phyloP scores from a whole-genome alignment of 2,329 filamentous ascomycete species.

The Aspergillus neotritici region DNA sequence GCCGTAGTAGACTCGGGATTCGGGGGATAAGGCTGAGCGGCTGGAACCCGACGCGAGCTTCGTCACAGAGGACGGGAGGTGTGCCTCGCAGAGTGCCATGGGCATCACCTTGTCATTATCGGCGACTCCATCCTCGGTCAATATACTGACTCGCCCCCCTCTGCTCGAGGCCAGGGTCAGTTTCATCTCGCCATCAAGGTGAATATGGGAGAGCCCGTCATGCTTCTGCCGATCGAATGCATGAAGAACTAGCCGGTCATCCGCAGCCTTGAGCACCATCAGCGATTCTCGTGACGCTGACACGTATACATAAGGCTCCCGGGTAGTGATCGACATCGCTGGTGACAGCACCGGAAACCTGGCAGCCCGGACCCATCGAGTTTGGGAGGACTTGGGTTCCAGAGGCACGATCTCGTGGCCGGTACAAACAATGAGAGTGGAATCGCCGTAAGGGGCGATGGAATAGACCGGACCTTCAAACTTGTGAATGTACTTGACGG shows the following conservation, averaged over 20 bases:
- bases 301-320: conserved; percentile 46
- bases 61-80: conserved; percentile 32
- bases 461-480: conserved; percentile 46
- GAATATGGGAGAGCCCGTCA: conserved; percentile 32
- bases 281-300: conserved; percentile 52
- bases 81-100: conserved; percentile 25
- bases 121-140: conserved; percentile 21
- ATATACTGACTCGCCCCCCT: conserved; percentile 47
- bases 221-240: conserved; percentile 30
- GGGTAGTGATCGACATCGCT: conserved; percentile 47
- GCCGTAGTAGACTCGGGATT: conserved; percentile 53
- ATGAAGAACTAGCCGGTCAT: conserved; percentile 30
- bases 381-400: conserved; percentile 37
- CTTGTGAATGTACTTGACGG: conserved; percentile 32
- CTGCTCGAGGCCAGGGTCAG: conserved; percentile 47
- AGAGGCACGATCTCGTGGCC: conserved; percentile 42
- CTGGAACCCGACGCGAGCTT: conserved; percentile 22
- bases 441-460: conserved; percentile 47
- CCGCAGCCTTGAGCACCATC: conserved; percentile 40
- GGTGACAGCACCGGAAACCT: conserved; percentile 43
- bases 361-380: conserved; percentile 39
- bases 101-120: conserved; percentile 29
- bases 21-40: conserved; percentile 10
- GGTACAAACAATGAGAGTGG: conserved; percentile 42
- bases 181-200: conserved; percentile 37